Percentiles rank a stretch among this genome's conserved stretches.
Conservation (phyloP, 2,329 filamentous ascomycete genomes). For the Aspergillus novofumigatus region DNA sequence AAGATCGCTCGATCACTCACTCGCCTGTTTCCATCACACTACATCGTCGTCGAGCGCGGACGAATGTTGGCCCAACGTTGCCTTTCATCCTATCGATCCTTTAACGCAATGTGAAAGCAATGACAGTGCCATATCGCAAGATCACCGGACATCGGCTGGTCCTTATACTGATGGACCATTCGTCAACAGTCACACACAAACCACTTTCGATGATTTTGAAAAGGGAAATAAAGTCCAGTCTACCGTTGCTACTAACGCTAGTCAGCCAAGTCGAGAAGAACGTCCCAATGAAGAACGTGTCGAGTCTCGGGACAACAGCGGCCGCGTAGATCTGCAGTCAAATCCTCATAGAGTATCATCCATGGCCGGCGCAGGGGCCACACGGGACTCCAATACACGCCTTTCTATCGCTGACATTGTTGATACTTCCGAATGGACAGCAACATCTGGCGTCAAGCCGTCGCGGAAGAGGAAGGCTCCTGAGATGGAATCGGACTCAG, state of each 20-base stretch:
- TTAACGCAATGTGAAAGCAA: background rate
- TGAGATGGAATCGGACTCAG: constrained; percentile 19
- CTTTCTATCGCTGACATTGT: constrained; percentile 16
- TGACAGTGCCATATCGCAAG: background rate
- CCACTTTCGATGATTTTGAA: background rate
- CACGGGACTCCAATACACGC: constrained; percentile 5
- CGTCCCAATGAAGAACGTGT: too few species aligned
- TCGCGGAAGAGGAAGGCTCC: constrained; percentile 27
- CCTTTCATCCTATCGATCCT: background rate
- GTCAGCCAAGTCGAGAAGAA: background rate
- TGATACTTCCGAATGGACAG: constrained; percentile 4
- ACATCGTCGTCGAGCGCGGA: background rate
- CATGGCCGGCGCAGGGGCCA: background rate
- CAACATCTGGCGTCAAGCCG: background rate
- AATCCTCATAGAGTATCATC: background rate
- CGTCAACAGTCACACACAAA: background rate
- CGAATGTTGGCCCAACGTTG: background rate
- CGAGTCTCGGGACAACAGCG: background rate
- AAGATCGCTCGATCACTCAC: constrained; percentile 6
- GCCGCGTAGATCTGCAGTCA: background rate
- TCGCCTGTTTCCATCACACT: constrained; percentile 1
- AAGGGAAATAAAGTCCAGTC: background rate
- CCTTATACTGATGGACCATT: constrained; percentile 23
- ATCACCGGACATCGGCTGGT: background rate
- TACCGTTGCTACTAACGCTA: background rate